phyloP scores from a whole-genome alignment of 2,329 filamentous ascomycete species.

The Colletotrichum tanaceti region DNA sequence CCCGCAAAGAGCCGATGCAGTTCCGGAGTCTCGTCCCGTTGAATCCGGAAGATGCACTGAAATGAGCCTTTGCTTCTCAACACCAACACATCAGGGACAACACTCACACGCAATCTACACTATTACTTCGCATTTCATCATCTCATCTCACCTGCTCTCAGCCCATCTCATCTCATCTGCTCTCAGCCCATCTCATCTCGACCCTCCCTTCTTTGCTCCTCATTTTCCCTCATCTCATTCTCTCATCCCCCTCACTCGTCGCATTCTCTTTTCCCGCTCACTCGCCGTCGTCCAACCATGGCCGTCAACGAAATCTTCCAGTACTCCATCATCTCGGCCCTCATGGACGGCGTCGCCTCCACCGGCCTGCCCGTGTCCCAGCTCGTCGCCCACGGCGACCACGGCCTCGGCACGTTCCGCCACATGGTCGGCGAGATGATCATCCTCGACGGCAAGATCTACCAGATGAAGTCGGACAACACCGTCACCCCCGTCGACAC shows the following conservation, averaged over 20 bases:
- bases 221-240: no score
- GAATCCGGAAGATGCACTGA: no score
- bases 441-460: slow-evolving; percentile 48
- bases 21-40: not conserved
- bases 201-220: no score
- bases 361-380: slow-evolving; percentile 47
- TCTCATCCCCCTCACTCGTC: no score
- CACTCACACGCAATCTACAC: not conserved
- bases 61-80: no score
- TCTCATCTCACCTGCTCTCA: not conserved
- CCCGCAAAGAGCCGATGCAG: not conserved
- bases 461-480: slow-evolving; percentile 52
- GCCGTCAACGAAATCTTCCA: slow-evolving; percentile 50
- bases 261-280: no score
- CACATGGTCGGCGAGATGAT: slow-evolving; percentile 52
- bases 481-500: slow-evolving; percentile 44
- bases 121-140: not conserved
- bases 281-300: slow-evolving; percentile 44
- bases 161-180: not conserved
- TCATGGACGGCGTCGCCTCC: slow-evolving; percentile 51
- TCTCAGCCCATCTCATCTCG: not conserved
- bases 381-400: slow-evolving; percentile 49
- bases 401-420: slow-evolving; percentile 51
- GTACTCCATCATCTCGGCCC: slow-evolving; percentile 50
- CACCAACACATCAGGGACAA: no score